Percentiles rank a stretch among this genome's conserved stretches.
Evolutionary conservation across 2,329 filamentous ascomycete genomes (phyloP).

Genomic region (Epichloe bromicola): DNA sequence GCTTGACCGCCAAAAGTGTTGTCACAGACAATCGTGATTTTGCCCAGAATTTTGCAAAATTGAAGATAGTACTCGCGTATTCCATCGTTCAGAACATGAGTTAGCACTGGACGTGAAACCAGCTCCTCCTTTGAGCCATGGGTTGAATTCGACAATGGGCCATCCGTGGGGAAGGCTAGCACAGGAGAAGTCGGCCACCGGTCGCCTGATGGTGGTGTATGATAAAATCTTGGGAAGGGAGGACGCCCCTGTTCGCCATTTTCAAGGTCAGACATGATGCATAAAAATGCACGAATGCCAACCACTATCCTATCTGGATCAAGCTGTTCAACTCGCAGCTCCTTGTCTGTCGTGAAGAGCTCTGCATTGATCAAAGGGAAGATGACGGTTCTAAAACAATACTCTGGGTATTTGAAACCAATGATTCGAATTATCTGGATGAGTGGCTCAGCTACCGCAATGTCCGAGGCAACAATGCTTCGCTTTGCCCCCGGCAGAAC

Average conservation of each 20-base stretch:
- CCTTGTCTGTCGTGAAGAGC: slow-evolving; percentile 61
- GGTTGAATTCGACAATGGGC: slow-evolving; percentile 13
- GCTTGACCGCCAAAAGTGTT: slow-evolving; percentile 95
- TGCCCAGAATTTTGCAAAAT: slow-evolving; percentile 90
- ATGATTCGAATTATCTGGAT: slow-evolving; percentile 92
- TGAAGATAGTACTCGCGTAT: slow-evolving; percentile 75
- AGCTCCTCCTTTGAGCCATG: slow-evolving; percentile 41
- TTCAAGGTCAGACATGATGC: slow-evolving; percentile 86
- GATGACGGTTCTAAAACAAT: slow-evolving; percentile 86
- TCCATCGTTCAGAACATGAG: slow-evolving; percentile 54
- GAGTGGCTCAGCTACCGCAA: slow-evolving; percentile 72
- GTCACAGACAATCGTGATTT: slow-evolving; percentile 92
- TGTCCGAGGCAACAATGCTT: slow-evolving; percentile 70
- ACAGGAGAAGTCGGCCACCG: slow-evolving; percentile 37
- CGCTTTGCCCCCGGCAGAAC: slow-evolving; percentile 71
- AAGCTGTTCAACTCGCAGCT: slow-evolving; percentile 78
- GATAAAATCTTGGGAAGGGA: slow-evolving; percentile 66
- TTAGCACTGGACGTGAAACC: slow-evolving; percentile 51
- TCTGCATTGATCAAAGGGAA: slow-evolving; percentile 92
- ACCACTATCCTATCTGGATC: slow-evolving; percentile 97
- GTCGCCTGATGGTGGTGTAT: slow-evolving; percentile 26
- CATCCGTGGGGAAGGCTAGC: slow-evolving; percentile 24
- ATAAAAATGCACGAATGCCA: slow-evolving; percentile 85
- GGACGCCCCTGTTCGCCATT: slow-evolving; percentile 65
- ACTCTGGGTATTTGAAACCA: slow-evolving; percentile 84